phyloP scores from a whole-genome alignment of 352 stramenopile species.

The Globisporangium megalacanthum region DNA sequence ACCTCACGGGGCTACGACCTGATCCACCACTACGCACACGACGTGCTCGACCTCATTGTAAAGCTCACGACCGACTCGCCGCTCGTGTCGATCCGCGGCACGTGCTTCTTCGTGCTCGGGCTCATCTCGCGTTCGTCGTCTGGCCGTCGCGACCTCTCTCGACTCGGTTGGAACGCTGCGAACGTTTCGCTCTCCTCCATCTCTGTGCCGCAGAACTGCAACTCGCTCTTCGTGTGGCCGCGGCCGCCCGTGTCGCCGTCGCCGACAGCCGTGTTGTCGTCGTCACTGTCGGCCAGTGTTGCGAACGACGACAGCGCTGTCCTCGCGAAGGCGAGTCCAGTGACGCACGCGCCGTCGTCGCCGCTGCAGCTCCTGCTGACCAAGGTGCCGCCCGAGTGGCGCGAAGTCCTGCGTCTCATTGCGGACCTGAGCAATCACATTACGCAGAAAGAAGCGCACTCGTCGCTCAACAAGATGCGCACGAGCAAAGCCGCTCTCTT shows the following conservation, averaged over 20 bases:
- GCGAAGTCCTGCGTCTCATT: constrained; percentile 70
- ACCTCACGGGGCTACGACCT: constrained; percentile 77
- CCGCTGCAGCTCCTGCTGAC: constrained; percentile 58
- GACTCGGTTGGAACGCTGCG: constrained; percentile 74
- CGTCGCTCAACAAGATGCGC: constrained; percentile 79
- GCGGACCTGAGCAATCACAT: constrained; percentile 87
- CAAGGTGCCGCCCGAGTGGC: constrained; percentile 73
- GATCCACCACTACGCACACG: constrained; percentile 71
- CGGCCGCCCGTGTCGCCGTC: constrained; percentile 12
- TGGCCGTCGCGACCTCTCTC: constrained; percentile 56
- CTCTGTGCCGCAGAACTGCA: constrained; percentile 74
- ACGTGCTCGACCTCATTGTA: constrained; percentile 84
- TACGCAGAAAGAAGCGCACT: constrained; percentile 85
- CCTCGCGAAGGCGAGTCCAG: constrained; percentile 22
- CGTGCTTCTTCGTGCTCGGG: constrained; percentile 83
- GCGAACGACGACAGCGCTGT: constrained; percentile 6
- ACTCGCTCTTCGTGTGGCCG: constrained; percentile 79
- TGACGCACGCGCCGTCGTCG: constrained; percentile 58
- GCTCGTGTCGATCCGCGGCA: constrained; percentile 80
- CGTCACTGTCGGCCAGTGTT: neutral
- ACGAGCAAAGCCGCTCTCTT: constrained; percentile 68
- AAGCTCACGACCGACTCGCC: constrained; percentile 79
- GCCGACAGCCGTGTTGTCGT: neutral
- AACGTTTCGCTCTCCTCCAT: constrained; percentile 72
- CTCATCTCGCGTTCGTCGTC: constrained; percentile 63